Percentiles rank a stretch among this genome's conserved stretches.
These are phyloP conservation scores for Colletotrichum liaoningense DNA, from an alignment of 2,329 filamentous ascomycete species.

Conservation along the genomic window DNA sequence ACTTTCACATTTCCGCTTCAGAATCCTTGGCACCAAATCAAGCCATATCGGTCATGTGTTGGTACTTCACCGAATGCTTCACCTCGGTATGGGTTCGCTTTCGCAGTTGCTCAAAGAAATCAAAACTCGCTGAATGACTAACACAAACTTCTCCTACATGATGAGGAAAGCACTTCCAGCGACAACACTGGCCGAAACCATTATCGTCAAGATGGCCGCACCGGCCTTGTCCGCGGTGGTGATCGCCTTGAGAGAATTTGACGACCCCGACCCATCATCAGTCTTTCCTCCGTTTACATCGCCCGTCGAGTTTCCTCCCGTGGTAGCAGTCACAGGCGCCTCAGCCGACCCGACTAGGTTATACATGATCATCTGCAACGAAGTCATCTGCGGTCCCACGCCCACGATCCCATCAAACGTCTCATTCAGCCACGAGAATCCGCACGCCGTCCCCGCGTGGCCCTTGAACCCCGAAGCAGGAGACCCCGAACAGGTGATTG, in stretches of 20 bases:
- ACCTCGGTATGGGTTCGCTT: neutral
- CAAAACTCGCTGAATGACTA: neutral
- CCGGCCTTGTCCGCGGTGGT: conserved; percentile 75
- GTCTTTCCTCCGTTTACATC: conserved; percentile 42
- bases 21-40: neutral
- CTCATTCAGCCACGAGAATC: conserved; percentile 69
- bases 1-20: neutral
- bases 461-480: conserved; percentile 64
- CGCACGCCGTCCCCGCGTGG: conserved; percentile 62
- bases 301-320: conserved; percentile 64
- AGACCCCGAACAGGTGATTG: conserved; percentile 69
- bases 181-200: conserved; percentile 61
- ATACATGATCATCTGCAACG: conserved; percentile 62
- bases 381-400: conserved; percentile 68
- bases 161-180: conserved; percentile 37
- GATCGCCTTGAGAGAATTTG: conserved; percentile 38
- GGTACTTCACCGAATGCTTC: neutral
- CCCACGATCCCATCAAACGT: conserved; percentile 60
- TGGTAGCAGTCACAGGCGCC: conserved; percentile 56
- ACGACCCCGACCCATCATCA: neutral
- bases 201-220: conserved; percentile 72
- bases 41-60: too few species aligned
- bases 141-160: neutral
- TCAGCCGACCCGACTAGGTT: conserved; percentile 55
- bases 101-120: neutral